Evolutionary conservation across 345 rosid genomes (phyloP).

Genomic region (Bruguiera sexangula): DNA sequence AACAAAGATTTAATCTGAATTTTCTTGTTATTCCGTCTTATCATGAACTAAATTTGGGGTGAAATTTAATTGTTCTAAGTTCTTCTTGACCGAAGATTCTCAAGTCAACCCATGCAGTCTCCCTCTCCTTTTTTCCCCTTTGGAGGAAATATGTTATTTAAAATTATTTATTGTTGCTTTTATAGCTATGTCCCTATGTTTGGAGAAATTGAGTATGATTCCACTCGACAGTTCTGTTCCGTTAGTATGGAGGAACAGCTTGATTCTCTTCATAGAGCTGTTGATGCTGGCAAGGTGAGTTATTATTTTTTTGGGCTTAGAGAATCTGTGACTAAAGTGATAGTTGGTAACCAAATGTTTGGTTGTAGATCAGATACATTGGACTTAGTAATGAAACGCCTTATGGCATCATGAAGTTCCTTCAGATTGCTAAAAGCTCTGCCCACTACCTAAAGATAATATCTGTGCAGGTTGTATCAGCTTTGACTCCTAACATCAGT

Average conservation of each 20-base stretch:
- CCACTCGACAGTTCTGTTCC: conserved; percentile 37
- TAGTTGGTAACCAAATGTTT: background rate
- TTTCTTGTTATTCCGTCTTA: too few relatives aligned
- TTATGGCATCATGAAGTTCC: conserved; percentile 58
- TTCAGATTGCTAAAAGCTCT: conserved; percentile 40
- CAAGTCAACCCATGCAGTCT: too few relatives aligned
- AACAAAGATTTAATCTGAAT: too few relatives aligned
- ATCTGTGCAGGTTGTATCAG: conserved; percentile 44
- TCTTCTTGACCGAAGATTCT: too few relatives aligned
- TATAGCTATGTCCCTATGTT: conserved; percentile 58
- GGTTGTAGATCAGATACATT: conserved; percentile 48
- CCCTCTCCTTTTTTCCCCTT: too few relatives aligned
- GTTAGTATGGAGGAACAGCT: conserved; percentile 55
- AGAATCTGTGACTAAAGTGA: background rate
- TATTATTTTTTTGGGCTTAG: conserved; percentile 1
- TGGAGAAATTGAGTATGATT: conserved; percentile 56
- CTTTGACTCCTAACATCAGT: background rate
- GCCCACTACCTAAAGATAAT: conserved; percentile 38
- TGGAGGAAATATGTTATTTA: background rate
- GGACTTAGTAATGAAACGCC: conserved; percentile 68
- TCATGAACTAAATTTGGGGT: too few relatives aligned
- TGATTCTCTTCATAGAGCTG: conserved; percentile 50
- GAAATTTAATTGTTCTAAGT: too few relatives aligned
- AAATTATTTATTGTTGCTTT: conserved; percentile 13
- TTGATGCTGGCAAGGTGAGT: conserved; percentile 49